Percentiles rank a stretch among this genome's conserved stretches.
Conservation (phyloP, 1,284 basidiomycete genomes). For the Rhodofomes roseus region DNA sequence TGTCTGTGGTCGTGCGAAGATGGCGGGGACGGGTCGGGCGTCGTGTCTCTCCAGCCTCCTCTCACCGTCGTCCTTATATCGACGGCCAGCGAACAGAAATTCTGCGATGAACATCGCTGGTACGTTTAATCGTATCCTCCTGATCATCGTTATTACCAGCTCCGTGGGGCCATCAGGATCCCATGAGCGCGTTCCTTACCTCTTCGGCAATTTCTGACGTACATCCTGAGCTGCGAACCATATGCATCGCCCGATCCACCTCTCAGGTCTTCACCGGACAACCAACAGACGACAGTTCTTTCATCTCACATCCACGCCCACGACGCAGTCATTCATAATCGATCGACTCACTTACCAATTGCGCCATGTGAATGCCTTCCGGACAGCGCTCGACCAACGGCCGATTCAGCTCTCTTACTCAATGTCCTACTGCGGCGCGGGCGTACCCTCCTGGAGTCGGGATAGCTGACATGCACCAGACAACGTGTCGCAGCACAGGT, state of each 20-base stretch:
- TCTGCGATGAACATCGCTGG: background rate
- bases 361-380: too few species aligned
- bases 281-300: background rate
- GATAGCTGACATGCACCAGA: too few species aligned
- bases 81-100: background rate
- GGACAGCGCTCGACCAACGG: too few species aligned
- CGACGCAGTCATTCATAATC: background rate
- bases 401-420: too few species aligned
- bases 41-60: background rate
- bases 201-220: slow-evolving; percentile 5
- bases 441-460: too few species aligned
- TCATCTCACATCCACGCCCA: background rate
- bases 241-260: background rate
- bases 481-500: too few species aligned
- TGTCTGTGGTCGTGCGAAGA: background rate
- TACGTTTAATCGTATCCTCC: background rate
- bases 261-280: background rate
- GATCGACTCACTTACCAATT: background rate
- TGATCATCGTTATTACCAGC: background rate
- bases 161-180: background rate
- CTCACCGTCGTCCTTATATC: background rate
- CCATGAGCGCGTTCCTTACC: background rate
- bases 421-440: too few species aligned
- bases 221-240: background rate
- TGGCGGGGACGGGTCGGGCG: background rate